Evolutionary conservation across 352 stramenopile genomes (phyloP), one percentile per base, ranked within the genome.

Genomic region (Blastocystis sp.): DNA sequence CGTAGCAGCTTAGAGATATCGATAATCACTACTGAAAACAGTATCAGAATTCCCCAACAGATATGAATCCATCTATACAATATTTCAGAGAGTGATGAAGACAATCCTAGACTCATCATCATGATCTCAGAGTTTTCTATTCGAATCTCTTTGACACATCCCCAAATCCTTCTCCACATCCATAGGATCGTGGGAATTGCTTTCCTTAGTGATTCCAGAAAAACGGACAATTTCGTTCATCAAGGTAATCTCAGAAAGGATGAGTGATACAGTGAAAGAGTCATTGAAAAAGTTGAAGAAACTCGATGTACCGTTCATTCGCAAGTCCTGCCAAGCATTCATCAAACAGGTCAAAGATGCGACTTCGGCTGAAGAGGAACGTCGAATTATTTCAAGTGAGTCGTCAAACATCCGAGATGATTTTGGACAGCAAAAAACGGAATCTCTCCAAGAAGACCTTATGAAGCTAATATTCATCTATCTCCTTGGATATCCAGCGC

Each of bases 381-480:
- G 96, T 66, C 95, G 94, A 3, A 95, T 98, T 57, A 98, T 99
- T 89, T 94, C 95, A 49, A 98, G 98, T 89, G 96, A 99, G 90
- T 97, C 93, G 87, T 96, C 96, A 56, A 93, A 98, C 63, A 99
- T 99, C 89, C 94, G 97, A 86, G 98, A 95, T 32, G 95, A 95
- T 16, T 98, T 99, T 90, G 97, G 97, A 88, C 95, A 98, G 81
- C 92, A 97, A 80, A 92, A 95, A 89, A 95, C 93, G 88, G 93
- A 97, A 89, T 97, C 97, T 91, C 94, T 95, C 67, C 95, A 98
- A 90, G 94, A 96, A 63, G 99, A 99, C 90, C 95, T 99, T 46
- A 96, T 95, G 59, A 99, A 99, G 89, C 90, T 99, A 81, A 91
- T 99, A 6, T 99, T 98, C 90, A 98, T 99, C 90, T 96, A 99